These are phyloP conservation scores for Chytriomyces sp. DNA, from an alignment of 192 early-diverging fungal species.

Conservation along the genomic window DNA sequence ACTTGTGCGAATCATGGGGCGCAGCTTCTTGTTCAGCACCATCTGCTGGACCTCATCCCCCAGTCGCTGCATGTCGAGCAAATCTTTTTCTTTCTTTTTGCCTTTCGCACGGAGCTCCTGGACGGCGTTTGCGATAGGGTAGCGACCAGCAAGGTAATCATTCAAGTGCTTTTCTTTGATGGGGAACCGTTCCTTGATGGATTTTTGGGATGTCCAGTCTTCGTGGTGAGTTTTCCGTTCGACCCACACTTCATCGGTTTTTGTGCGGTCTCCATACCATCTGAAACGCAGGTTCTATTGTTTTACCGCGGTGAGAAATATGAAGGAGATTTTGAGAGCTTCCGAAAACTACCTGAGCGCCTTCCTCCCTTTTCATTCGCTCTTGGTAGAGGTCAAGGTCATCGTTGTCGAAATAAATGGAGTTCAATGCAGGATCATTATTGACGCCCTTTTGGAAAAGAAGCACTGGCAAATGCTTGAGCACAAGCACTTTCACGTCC, in stretches of 20 bases:
- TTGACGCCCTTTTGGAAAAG: conserved; percentile 79
- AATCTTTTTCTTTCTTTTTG: conserved; percentile 59
- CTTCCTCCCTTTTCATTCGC: conserved; percentile 81
- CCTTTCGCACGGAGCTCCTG: conserved; percentile 72
- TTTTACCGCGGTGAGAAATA: neutral
- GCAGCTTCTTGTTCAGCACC: conserved; percentile 66
- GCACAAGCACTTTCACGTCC: conserved; percentile 88
- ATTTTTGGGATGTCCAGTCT: conserved; percentile 81
- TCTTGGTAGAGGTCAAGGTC: conserved; percentile 80
- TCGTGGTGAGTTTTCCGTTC: conserved; percentile 98
- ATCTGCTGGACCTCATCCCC: conserved; percentile 73
- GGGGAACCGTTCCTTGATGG: conserved; percentile 83
- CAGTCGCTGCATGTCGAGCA: conserved; percentile 73
- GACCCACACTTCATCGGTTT: conserved; percentile 81
- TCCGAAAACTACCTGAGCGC: conserved; percentile 70
- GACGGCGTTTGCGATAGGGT: conserved; percentile 69
- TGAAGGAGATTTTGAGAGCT: neutral
- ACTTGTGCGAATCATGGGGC: conserved; percentile 76
- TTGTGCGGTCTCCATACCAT: conserved; percentile 88
- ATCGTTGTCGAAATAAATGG: conserved; percentile 88
- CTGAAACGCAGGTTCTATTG: conserved; percentile 72
- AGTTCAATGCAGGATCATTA: conserved; percentile 81
- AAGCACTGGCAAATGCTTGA: conserved; percentile 88
- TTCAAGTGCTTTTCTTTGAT: conserved; percentile 90
- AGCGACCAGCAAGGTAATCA: conserved; percentile 75